Evolutionary conservation across 164 flowering plant species (phyloP).

Genomic region (Saururus chinensis): DNA sequence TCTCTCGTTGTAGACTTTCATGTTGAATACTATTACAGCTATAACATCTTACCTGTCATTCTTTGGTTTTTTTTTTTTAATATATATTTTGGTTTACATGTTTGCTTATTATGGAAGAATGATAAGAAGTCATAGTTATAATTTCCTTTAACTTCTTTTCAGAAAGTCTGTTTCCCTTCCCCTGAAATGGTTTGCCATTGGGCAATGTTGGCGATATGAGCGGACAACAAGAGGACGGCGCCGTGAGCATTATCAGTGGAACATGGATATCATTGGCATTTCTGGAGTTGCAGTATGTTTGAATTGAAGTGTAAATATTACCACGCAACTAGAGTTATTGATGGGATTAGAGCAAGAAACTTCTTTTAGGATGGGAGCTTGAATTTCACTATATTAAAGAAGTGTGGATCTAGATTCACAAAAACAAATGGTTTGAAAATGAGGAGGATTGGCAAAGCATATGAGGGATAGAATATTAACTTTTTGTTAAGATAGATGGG

Average conservation of each 20-base stretch:
- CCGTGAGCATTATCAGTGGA: constrained; percentile 98
- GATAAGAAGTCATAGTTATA: background rate
- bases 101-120: background rate
- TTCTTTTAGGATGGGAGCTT: background rate
- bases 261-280: constrained; percentile 97
- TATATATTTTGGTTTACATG: background rate
- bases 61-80: background rate
- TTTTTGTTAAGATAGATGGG: background rate
- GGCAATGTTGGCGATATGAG: constrained; percentile 97
- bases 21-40: no score
- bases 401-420: background rate
- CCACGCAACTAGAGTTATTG: background rate
- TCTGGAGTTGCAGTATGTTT: constrained; percentile 63
- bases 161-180: constrained; percentile 90
- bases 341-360: background rate
- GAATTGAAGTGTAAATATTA: background rate
- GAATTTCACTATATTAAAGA: no score
- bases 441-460: background rate
- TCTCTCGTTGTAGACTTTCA: background rate
- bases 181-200: constrained; percentile 92
- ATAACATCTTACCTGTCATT: background rate
- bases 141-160: constrained; percentile 33
- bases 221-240: constrained; percentile 95
- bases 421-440: background rate
- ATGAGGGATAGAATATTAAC: background rate